A percentile compares a stretch with the other conserved stretches of the same genome.
Evolutionary conservation across 2,329 filamentous ascomycete species (phyloP).

Genomic region (Achaetomium macrosporum): DNA sequence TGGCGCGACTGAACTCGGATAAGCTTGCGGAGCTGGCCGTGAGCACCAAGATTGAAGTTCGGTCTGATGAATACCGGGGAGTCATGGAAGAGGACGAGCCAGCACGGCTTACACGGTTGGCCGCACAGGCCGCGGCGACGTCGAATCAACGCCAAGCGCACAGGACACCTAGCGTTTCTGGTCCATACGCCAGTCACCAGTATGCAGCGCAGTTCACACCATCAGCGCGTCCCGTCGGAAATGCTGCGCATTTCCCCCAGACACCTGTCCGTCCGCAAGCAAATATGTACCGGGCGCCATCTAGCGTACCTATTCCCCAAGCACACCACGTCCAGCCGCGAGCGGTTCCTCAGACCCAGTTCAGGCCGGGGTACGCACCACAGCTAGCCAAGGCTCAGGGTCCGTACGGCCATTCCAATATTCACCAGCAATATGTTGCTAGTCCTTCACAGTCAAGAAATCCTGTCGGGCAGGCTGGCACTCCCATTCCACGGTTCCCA

Average conservation of each 20-base stretch:
- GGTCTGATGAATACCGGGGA: conserved; percentile 67
- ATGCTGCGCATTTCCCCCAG: conserved; percentile 36
- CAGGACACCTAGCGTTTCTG: conserved; percentile 32
- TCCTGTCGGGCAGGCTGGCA: conserved; percentile 37
- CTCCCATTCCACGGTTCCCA: conserved; percentile 38
- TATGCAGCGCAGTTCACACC: conserved; percentile 44
- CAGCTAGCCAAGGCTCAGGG: conserved; percentile 48
- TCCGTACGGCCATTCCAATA: conserved; percentile 46
- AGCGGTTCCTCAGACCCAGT: conserved; percentile 36
- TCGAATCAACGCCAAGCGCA: conserved; percentile 30
- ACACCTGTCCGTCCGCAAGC: conserved; percentile 38
- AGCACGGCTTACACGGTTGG: conserved; percentile 42
- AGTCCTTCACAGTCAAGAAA: conserved; percentile 39
- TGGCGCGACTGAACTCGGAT: conserved; percentile 80
- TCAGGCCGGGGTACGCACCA: conserved; percentile 46
- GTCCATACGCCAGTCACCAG: conserved; percentile 40
- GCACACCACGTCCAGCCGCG: conserved; percentile 35
- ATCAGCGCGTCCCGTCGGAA: conserved; percentile 39
- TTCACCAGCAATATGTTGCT: conserved; percentile 40
- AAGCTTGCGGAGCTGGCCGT: conserved; percentile 78
- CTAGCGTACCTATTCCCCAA: conserved; percentile 34
- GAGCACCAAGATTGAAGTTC: conserved; percentile 69
- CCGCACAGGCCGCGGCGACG: conserved; percentile 27
- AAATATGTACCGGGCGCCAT: conserved; percentile 34
- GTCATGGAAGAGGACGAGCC: conserved; percentile 79